Base-by-base conservation (phyloP, 1,284 basidiomycete species). In the Ganoderma meredithae region DNA sequence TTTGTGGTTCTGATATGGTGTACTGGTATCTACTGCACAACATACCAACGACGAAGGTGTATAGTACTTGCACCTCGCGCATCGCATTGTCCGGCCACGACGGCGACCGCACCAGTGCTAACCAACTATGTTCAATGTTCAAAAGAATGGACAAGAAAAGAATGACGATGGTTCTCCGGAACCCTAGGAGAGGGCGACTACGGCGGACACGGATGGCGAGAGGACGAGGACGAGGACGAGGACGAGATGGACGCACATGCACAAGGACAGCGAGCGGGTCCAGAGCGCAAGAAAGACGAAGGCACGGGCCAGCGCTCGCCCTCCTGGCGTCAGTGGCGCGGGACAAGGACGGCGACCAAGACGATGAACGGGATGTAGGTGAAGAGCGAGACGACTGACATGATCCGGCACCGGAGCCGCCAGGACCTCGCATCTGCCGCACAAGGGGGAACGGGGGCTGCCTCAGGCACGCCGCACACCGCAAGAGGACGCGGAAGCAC, bases 321-420 rank as follows among this genome's bases (percentile, higher is more conserved):
- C 36, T 25, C 56, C 62, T 55, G 52, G 59, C 44, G 62, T 64
- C 68, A 72, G 44, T 65, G 62, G 65, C 75, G 76, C 12, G 78
- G 84, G 17, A 83, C 88, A 76, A 90, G 91, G 72, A 93, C 81
- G 73, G 88, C 88, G 72, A 92, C 82, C 71, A 90, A 86, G 71
- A 92, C 80, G 77, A 93, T 88, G 79, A 93, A 92, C 17, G 91
- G 91, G 69, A 92, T 81, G 78, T 93, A 93, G n/a, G 91, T 92
- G 77, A 93, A 75, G 60, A 92, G 72, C 47, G 91, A 91, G 47
- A 92, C 78, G 55, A 77, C 81, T 36, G 87, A 82, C 89, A 92
- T 89, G 70, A 92, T 78, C 56, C 92, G 89, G 82, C 91, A 93
- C 65, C 91, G 86, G 65, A 81, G 82, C 61, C 92, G 88, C 92